phyloP scores from a whole-genome alignment of 805 yeast species.

The Yarrowia hollandica region DNA sequence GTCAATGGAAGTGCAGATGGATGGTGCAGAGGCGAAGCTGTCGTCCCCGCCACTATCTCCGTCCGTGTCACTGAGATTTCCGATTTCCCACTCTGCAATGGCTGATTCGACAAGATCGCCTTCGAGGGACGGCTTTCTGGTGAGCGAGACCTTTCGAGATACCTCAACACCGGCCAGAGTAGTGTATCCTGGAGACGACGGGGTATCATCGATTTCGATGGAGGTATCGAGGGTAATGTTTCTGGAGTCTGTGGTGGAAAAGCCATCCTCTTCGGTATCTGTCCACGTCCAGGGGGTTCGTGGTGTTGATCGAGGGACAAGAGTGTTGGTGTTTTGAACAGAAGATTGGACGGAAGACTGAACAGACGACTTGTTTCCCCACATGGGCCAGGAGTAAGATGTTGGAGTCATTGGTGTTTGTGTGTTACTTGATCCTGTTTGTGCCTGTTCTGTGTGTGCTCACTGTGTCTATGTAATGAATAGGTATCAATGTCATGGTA shows the following conservation, averaged over 20 bases:
- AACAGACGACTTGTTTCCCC: background rate
- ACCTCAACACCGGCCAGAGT: background rate
- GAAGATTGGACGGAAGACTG: too few species aligned
- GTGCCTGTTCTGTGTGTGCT: too few species aligned
- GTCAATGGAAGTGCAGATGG: background rate
- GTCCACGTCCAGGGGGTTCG: background rate
- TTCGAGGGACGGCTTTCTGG: background rate
- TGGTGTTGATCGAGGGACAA: background rate
- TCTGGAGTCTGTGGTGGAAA: background rate
- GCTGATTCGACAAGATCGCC: background rate
- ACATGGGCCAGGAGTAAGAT: conserved; percentile 4
- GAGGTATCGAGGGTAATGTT: background rate
- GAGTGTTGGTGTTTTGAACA: too few species aligned
- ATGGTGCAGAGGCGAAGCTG: background rate
- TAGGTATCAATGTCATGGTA: background rate
- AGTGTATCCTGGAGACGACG: background rate
- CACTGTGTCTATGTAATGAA: too few species aligned
- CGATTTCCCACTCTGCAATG: background rate
- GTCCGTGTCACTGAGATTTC: background rate
- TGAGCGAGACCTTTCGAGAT: background rate
- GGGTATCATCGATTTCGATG: background rate
- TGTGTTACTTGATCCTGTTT: too few species aligned
- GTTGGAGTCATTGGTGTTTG: conserved; percentile 2
- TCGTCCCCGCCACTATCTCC: background rate
- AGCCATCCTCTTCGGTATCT: background rate